These are phyloP conservation scores for Venturia asperata DNA, from an alignment of 2,329 filamentous ascomycete species.

Conservation along the genomic window DNA sequence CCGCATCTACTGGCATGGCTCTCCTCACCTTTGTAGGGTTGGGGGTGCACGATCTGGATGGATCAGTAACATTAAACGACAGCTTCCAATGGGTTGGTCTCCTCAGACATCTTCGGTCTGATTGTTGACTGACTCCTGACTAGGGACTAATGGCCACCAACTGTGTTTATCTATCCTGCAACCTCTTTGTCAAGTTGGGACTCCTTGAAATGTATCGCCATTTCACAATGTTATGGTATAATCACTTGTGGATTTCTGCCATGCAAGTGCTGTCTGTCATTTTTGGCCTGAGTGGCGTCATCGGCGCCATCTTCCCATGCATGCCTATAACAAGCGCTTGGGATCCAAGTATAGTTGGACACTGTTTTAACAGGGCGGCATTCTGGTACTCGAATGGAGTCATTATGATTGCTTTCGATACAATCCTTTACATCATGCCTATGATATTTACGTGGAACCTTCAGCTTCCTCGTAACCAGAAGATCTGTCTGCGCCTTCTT, in stretches of 20 bases:
- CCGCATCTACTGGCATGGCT: background rate
- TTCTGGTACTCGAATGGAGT: conserved; percentile 1
- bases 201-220: conserved; percentile 4
- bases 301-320: conserved; percentile 4
- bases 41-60: background rate
- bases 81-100: background rate
- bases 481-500: background rate
- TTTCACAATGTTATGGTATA: background rate
- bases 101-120: background rate
- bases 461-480: background rate
- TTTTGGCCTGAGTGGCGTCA: background rate
- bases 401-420: background rate
- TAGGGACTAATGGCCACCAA: background rate
- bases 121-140: background rate
- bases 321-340: background rate
- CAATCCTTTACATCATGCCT: background rate
- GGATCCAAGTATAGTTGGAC: background rate
- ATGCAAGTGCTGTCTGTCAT: background rate
- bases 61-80: background rate
- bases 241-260: background rate
- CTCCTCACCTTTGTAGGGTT: background rate
- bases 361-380: background rate
- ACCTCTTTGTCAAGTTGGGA: background rate
- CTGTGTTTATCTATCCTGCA: background rate
- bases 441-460: background rate